phyloP scores from a whole-genome alignment of 2,329 filamentous ascomycete genomes.

The Trichoderma harzianum region DNA sequence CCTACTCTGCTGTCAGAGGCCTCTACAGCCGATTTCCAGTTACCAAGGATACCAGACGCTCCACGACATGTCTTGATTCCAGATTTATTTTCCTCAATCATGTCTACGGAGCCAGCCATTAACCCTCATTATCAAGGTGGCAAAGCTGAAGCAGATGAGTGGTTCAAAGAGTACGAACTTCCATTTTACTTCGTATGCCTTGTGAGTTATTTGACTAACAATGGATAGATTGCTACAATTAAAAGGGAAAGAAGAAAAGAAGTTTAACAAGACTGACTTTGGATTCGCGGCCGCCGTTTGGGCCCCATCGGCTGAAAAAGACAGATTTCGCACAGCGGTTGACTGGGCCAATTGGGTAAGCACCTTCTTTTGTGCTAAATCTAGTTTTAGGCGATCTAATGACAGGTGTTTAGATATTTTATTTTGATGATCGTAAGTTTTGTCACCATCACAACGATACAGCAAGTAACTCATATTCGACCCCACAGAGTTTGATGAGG shows the following conservation, averaged over 20 bases:
- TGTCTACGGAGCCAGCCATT: background rate
- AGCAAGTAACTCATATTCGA: background rate
- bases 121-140: background rate
- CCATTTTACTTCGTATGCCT: rapidly evolving
- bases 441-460: background rate
- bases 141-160: background rate
- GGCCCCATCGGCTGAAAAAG: background rate
- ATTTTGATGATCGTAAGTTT: background rate
- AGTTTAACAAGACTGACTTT: background rate
- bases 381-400: background rate
- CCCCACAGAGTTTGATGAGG: background rate
- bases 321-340: background rate
- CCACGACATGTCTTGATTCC: background rate
- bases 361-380: too few species aligned
- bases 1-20: background rate
- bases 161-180: background rate
- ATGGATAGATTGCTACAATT: background rate
- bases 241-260: background rate
- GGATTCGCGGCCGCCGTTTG: background rate
- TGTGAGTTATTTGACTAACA: background rate
- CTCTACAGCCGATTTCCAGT: background rate
- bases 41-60: background rate
- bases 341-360: background rate
- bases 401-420: background rate
- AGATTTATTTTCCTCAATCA: background rate